Evolutionary conservation across 1,139 yeast species (phyloP).

Genomic region (Hyphopichia wangnamkhiaoensis): DNA sequence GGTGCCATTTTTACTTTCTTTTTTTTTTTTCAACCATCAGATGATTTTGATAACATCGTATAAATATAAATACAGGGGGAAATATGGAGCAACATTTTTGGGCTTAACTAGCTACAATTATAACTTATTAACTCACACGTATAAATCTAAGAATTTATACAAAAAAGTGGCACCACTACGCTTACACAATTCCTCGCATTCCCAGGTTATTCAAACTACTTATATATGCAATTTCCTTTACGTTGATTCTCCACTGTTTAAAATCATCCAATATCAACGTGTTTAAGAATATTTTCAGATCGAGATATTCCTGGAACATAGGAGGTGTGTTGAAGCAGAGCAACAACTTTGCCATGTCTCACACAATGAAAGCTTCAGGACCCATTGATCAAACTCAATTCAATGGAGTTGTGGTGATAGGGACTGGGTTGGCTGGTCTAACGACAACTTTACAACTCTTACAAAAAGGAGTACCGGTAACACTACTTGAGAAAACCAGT

Average conservation of each 20-base stretch:
- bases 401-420: constrained; percentile 23
- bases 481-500: constrained; percentile 31
- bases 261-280: neutral
- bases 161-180: too few relatives aligned
- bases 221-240: neutral
- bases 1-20: too few relatives aligned
- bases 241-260: neutral
- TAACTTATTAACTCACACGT: too few relatives aligned
- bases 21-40: constrained; percentile 1
- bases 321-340: neutral
- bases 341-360: neutral
- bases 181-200: too few relatives aligned
- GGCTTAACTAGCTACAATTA: too few relatives aligned
- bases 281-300: neutral
- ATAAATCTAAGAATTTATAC: neutral
- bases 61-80: too few relatives aligned
- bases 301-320: neutral
- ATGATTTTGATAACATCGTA: constrained; percentile 1
- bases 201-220: neutral
- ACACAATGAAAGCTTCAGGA: neutral
- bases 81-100: neutral
- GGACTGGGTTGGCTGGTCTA: constrained; percentile 41
- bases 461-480: constrained; percentile 24
- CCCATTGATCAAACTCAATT: neutral
- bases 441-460: constrained; percentile 30